A percentile compares a stretch with the other conserved stretches of the same genome.
Evolutionary conservation across 2,329 filamentous ascomycete species (phyloP).

Genomic region (Colletotrichum phormii): DNA sequence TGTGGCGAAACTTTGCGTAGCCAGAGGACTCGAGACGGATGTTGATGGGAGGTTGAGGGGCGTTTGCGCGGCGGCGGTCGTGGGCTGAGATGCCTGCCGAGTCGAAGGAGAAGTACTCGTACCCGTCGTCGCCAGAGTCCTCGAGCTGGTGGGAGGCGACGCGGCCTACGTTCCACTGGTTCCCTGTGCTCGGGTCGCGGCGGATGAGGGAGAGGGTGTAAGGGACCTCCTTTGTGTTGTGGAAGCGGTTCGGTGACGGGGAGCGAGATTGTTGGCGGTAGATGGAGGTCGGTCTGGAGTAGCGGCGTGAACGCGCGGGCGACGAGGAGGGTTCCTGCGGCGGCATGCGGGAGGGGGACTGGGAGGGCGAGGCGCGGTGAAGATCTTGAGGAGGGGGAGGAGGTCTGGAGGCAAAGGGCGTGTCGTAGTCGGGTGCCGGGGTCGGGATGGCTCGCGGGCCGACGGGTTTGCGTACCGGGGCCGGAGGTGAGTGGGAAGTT

Average conservation of each 20-base stretch:
- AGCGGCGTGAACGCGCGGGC: constrained; percentile 5
- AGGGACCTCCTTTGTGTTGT: constrained; percentile 50
- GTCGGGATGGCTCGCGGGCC: constrained; percentile 24
- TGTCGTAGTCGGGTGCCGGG: constrained; percentile 10
- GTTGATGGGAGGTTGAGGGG: constrained; percentile 56
- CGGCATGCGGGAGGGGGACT: constrained; percentile 20
- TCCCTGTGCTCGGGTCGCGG: constrained; percentile 75
- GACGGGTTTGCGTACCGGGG: constrained; percentile 32
- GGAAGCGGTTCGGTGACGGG: constrained; percentile 51
- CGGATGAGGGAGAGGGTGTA: constrained; percentile 76
- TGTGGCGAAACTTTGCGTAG: constrained; percentile 67
- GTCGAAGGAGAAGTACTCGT: constrained; percentile 41
- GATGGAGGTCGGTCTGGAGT: constrained; percentile 20
- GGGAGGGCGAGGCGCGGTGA: constrained; percentile 2
- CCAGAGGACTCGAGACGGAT: constrained; percentile 66
- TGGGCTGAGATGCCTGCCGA: constrained; percentile 38
- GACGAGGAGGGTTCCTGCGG: not conserved
- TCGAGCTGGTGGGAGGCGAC: constrained; percentile 67
- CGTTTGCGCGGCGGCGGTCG: constrained; percentile 36
- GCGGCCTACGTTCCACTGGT: constrained; percentile 81
- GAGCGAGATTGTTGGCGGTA: constrained; percentile 40
- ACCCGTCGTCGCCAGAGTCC: constrained; percentile 45
- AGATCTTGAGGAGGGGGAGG: not conserved
- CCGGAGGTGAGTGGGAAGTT: constrained; percentile 21
- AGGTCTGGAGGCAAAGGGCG: not conserved